Evolutionary conservation across 768 basidiomycete species (phyloP), one percentile per base, ranked within the genome.

Genomic region (Leccinum subtestaceum): DNA sequence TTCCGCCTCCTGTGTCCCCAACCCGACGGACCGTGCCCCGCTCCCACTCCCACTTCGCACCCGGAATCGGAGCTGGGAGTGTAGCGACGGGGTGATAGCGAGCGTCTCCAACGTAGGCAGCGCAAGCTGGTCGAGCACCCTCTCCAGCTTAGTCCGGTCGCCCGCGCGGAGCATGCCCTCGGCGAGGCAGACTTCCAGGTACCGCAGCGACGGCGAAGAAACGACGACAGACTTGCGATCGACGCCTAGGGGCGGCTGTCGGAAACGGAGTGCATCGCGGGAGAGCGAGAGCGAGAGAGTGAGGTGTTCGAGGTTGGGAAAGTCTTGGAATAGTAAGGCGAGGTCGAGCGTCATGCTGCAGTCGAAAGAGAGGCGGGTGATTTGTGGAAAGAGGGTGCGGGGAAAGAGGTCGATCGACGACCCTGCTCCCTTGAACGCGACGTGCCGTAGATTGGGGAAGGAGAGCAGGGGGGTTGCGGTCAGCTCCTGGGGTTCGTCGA

Each of bases 301-400:
- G 32, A 72, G 59, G 36, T 64, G 53, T 7, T 60, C 45, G 25
- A 72, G 57, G 31, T 56, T n/a, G 1, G 52, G 10, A 57, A 60
- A 63, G 51, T 72, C 67, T 21, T 54, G 54, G 50, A 66, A 62
- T 25, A 72, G 46, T 19, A 45, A 31, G 23, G 56, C 49, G 32
- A 70, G 59, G 38, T 72, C 66, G 54, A 66, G 65, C 23, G 58
- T 47, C 54, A 56, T 49, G 45, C 47, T 19, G 19, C 64, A 66
- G 46, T 71, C 63, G 12, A 70, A 46, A 25, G 63, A 56, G 49
- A 72, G 70, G 53, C 63, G 60, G 1, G 70, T 66, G 45, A 72
- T 60, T 11, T 68, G 66, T 3, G 59, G 32, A 2, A 61, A 60
- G 31, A 66, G 19, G 49, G 36, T 10, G 11, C 32, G 65, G 1